These are phyloP conservation scores for Verticillium albo-atrum DNA, from an alignment of 2,329 filamentous ascomycete species.

Conservation along the genomic window DNA sequence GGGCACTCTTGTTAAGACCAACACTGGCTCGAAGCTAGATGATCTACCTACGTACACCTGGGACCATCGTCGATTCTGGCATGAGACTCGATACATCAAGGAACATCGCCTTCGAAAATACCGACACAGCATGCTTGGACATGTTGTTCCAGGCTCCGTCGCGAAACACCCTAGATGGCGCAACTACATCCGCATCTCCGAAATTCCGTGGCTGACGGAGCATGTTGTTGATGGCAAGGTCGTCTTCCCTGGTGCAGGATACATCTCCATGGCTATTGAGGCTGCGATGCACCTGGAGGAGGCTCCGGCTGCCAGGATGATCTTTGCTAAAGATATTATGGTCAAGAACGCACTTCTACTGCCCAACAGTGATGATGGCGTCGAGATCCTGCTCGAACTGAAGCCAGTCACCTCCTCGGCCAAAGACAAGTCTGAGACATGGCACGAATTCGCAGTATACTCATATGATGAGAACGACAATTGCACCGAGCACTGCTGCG, in stretches of 20 bases:
- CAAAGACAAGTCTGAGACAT: conserved; percentile 16
- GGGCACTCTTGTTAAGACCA: conserved; percentile 8
- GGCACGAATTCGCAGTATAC: conserved; percentile 19
- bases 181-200: conserved; percentile 21
- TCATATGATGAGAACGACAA: conserved; percentile 18
- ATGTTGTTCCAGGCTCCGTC: conserved; percentile 10
- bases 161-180: conserved; percentile 23
- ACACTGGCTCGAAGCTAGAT: conserved; percentile 10
- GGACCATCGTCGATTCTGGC: conserved; percentile 25
- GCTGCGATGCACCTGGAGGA: conserved; percentile 14
- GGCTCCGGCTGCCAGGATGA: conserved; percentile 11
- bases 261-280: conserved; percentile 25
- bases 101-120: conserved; percentile 16
- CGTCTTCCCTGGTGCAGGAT: conserved; percentile 27
- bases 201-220: conserved; percentile 28
- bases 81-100: conserved; percentile 17
- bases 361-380: conserved; percentile 15
- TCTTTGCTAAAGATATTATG: conserved; percentile 14
- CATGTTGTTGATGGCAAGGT: conserved; percentile 22
- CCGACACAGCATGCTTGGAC: conserved; percentile 21
- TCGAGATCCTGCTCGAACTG: conserved; percentile 17
- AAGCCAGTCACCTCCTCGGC: conserved; percentile 14
- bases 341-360: conserved; percentile 18
- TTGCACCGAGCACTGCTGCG: conserved; percentile 18
- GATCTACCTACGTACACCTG: conserved; percentile 22